Conservation (phyloP, 345 rosid species). For the Cardamine chenopodiifolia region DNA sequence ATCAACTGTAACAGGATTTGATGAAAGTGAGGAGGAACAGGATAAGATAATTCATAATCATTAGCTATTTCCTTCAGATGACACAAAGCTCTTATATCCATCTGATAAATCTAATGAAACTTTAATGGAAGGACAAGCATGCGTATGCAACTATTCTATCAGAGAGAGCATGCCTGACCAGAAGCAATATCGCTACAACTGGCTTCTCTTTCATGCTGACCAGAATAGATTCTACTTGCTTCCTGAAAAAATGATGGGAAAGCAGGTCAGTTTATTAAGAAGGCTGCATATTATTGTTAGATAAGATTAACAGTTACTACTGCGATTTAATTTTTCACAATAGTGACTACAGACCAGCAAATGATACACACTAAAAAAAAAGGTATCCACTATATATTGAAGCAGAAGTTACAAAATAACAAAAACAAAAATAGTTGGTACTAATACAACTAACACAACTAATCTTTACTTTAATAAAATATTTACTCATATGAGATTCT, state of each 20-base stretch:
- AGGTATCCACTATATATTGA: background rate
- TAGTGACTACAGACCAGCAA: conserved; percentile 2
- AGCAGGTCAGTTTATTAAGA: conserved; percentile 7
- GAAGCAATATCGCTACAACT: conserved; percentile 76
- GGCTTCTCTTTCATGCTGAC: conserved; percentile 89
- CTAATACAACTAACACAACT: background rate
- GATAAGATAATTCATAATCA: conserved; percentile 3
- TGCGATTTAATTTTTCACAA: conserved; percentile 7
- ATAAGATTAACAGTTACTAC: conserved; percentile 18
- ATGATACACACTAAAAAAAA: background rate
- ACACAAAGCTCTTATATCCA: conserved; percentile 4
- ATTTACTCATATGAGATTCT: conserved; percentile 1
- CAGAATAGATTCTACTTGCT: conserved; percentile 87
- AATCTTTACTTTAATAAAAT: background rate
- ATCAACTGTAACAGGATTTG: background rate
- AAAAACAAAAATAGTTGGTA: background rate
- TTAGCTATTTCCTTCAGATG: conserved; percentile 4
- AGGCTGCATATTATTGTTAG: conserved; percentile 16
- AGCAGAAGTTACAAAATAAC: background rate
- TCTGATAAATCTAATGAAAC: background rate
- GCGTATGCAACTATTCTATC: conserved; percentile 21
- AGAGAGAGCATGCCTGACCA: conserved; percentile 59
- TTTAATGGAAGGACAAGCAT: conserved; percentile 1
- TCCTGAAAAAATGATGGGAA: conserved; percentile 55
- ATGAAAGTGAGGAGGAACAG: background rate